These are phyloP conservation scores for Umbellularia californica DNA, from an alignment of 164 flowering plant genomes.

Conservation along the genomic window DNA sequence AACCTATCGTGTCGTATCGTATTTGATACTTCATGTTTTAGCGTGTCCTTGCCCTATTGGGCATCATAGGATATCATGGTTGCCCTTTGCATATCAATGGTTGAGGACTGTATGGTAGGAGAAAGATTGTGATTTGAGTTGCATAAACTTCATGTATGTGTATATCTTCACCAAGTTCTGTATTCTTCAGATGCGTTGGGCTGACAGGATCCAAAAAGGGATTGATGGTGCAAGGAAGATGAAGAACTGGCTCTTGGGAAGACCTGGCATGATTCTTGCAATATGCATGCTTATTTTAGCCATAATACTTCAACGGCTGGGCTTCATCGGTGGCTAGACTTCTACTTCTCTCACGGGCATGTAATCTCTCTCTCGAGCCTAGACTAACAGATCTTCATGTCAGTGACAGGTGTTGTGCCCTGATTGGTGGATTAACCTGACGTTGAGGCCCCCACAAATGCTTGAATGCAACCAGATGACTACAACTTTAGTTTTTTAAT, in stretches of 20 bases:
- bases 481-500: neutral
- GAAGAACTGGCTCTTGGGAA: constrained; percentile 85
- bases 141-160: neutral
- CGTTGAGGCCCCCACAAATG: neutral
- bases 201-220: constrained; percentile 70
- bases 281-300: constrained; percentile 82
- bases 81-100: no score
- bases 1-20: no score
- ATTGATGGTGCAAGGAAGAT: constrained; percentile 62
- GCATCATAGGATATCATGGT: no score
- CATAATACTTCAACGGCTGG: constrained; percentile 66
- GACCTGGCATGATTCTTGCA: constrained; percentile 75
- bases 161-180: neutral
- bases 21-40: no score
- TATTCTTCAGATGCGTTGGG: constrained; percentile 79
- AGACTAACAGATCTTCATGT: neutral
- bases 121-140: neutral
- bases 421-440: neutral
- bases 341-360: neutral
- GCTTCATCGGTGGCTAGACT: constrained; percentile 57
- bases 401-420: neutral
- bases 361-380: neutral
- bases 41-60: no score
- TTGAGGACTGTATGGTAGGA: no score
- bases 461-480: neutral